These are phyloP conservation scores for Zychaea mexicana DNA, from an alignment of 371 early-diverging fungal genomes.

Conservation along the genomic window DNA sequence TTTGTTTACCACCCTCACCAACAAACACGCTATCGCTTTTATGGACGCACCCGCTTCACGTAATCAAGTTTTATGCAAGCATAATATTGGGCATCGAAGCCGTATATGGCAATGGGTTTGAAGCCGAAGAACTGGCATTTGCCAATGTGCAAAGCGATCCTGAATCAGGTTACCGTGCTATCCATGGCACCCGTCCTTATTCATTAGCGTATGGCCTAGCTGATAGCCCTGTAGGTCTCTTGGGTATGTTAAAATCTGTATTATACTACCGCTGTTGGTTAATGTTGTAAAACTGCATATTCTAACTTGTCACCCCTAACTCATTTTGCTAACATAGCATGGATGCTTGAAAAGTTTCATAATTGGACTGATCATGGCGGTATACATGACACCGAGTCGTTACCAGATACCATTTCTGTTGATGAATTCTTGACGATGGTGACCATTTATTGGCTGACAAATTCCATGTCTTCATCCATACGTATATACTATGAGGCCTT, in stretches of 20 bases:
- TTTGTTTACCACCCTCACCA: constrained; percentile 40
- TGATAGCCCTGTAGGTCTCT: constrained; percentile 63
- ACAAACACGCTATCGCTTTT: constrained; percentile 23
- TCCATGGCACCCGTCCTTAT: constrained; percentile 63
- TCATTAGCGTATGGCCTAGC: constrained; percentile 59
- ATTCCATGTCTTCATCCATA: constrained; percentile 63
- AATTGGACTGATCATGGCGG: constrained; percentile 52
- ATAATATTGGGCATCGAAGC: constrained; percentile 24
- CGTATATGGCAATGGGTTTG: constrained; percentile 23
- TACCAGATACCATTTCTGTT: constrained; percentile 45
- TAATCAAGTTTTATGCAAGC: constrained; percentile 29
- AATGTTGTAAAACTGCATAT: too few species aligned
- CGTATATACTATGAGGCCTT: constrained; percentile 65
- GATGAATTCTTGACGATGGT: constrained; percentile 63
- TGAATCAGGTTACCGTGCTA: constrained; percentile 53
- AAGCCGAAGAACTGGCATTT: constrained; percentile 15
- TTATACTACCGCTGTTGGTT: not conserved
- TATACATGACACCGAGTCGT: constrained; percentile 23
- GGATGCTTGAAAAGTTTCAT: constrained; percentile 70
- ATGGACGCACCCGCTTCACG: constrained; percentile 27
- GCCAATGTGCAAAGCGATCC: constrained; percentile 23
- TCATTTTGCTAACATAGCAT: constrained; percentile 39
- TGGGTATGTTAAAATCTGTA: too few species aligned
- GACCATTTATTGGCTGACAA: constrained; percentile 66
- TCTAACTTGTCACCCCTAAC: too few species aligned